Conservation (phyloP, 495 filamentous ascomycete species). For the Podospora comata region DNA sequence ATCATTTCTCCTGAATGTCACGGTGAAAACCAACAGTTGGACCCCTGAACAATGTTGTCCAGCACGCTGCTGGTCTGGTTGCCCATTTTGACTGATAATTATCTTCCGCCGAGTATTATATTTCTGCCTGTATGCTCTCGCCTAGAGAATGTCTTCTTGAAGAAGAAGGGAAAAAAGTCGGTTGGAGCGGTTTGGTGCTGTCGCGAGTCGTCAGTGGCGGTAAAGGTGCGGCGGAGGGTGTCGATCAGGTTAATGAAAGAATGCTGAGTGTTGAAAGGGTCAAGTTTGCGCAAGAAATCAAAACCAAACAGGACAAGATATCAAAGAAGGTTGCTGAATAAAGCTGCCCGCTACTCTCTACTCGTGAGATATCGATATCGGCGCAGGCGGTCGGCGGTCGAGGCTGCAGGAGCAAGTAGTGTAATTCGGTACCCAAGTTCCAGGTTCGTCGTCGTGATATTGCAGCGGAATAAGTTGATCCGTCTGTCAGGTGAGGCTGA, state of each 20-base stretch:
- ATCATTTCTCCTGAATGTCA: not conserved
- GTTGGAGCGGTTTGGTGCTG: not conserved
- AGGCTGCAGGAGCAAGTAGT: not conserved
- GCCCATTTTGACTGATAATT: constrained; percentile 59
- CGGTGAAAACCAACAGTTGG: constrained; percentile 67
- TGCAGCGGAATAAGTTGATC: not conserved
- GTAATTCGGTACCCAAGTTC: not conserved
- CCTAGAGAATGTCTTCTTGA: not conserved
- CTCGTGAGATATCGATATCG: not conserved
- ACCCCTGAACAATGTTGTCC: constrained; percentile 92
- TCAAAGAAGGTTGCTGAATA: not conserved
- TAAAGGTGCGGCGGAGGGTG: not conserved
- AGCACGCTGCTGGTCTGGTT: constrained; percentile 80
- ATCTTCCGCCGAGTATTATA: not conserved
- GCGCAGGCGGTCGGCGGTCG: not conserved
- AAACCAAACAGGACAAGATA: not conserved
- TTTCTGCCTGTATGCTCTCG: not conserved
- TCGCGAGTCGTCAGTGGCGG: not conserved
- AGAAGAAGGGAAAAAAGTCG: not conserved
- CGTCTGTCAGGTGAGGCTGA: not conserved
- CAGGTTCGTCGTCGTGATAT: not conserved
- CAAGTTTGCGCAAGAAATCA: not conserved
- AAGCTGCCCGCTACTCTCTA: not conserved
- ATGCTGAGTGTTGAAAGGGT: not conserved
- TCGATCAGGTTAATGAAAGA: not conserved